Base-by-base conservation (phyloP, 2,329 filamentous ascomycete species). In the Periconia sp. region DNA sequence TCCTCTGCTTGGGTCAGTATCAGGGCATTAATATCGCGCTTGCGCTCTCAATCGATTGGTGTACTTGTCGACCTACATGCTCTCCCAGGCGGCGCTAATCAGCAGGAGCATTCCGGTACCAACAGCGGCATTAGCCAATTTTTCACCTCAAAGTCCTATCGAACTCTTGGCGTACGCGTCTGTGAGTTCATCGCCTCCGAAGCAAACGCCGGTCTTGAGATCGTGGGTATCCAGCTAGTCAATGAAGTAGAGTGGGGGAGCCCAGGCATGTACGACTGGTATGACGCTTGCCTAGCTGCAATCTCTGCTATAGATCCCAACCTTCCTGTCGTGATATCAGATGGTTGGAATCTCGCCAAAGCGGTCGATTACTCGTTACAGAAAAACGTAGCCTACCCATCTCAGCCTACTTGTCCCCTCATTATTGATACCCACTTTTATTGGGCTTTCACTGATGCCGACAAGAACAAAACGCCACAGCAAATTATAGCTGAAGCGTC, bases 391-490 rank as follows among this genome's bases (percentile, higher is more conserved):
- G 57, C 59, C 16, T 51, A 58, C 22, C 55, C 56, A 4, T 43
- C 56, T n/a, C 48, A 50, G 8, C 51, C 61, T 1, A 59, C 59
- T 10, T 75, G 74, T 36, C 78, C 80, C 0, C 70, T 84, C 6
- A 65, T 83, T 16, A 69, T 84, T 18, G 82, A 84, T 50, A 83
- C 80, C 10, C 81, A 84, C 59, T 73, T 76, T 42, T 84, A 84
- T 59, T 84, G 78, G 71, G 77, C 76, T 26, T 83, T 83, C 57
- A 71, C 73, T n/a, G 76, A 79, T 9, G 69, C 66, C 2, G 77
- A 83, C 59, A 78, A 78, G 53, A 57, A 60, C 8, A 76, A 78
- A 48, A 66, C 73, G 10, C 79, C 82, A 2, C 72, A 76, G 34
- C 68, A 82, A 40, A 79, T 84, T 46, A 78, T 78, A 24, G 48